Conservation (phyloP, 257 asterid species). For the Striga asiatica region DNA sequence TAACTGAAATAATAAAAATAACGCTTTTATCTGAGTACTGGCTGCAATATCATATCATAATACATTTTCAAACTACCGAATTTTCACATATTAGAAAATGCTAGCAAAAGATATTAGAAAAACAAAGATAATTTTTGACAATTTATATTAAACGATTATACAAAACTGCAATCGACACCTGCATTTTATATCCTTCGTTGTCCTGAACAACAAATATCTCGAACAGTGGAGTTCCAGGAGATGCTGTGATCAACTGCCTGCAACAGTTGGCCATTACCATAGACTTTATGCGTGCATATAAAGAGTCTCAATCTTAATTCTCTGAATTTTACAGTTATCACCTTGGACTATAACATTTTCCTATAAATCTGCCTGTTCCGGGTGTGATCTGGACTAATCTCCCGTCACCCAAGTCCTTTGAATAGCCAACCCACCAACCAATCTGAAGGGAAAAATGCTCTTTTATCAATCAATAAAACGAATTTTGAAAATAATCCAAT, state of each 20-base stretch:
- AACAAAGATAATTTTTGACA: neutral
- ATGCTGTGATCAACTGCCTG: conserved; percentile 80
- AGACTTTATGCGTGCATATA: conserved; percentile 10
- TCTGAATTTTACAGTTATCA: conserved; percentile 17
- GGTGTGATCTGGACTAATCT: conserved; percentile 74
- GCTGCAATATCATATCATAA: no score
- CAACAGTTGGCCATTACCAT: conserved; percentile 18
- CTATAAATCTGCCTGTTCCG: conserved; percentile 85
- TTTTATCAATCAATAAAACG: neutral
- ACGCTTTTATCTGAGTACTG: no score
- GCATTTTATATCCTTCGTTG: conserved; percentile 51
- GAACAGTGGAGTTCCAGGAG: conserved; percentile 91
- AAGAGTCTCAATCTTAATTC: neutral
- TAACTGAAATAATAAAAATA: no score
- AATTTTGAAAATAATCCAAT: neutral
- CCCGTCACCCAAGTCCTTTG: conserved; percentile 80
- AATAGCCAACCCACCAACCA: conserved; percentile 99
- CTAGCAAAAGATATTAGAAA: neutral
- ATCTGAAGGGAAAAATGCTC: conserved; percentile 30
- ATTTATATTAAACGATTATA: neutral
- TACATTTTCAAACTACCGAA: no score
- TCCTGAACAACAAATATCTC: conserved; percentile 87
- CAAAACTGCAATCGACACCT: conserved; percentile 33
- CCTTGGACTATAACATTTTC: conserved; percentile 89
- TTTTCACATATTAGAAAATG: neutral